Base-by-base conservation (phyloP, 2,329 filamentous ascomycete species). In the Curvularia sp. region DNA sequence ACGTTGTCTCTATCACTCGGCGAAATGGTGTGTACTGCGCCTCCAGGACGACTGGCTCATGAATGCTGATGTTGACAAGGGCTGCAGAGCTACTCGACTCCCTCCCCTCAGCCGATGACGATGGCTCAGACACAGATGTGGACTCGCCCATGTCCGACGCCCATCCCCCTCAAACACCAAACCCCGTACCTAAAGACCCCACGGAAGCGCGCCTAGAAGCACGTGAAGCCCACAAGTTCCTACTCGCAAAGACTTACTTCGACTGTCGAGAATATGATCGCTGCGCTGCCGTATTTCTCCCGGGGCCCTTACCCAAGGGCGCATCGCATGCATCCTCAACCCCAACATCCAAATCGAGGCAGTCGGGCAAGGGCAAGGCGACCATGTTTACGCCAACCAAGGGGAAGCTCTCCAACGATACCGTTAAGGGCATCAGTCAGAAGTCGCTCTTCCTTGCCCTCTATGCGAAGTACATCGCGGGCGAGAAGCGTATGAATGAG, bases 201-300 rank as follows among this genome's bases (percentile, higher is more conserved):
- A 83, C 85, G 57, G 93, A 97, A 81, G 88, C 88, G 10, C 81
- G 84, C 0, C 83, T 96, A 2, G 93, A 98, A 75, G 85, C 88
- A 0, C 87, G 84, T 68, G 94, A 98, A 77, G 82, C 92, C 33
- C 88, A 89, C 78, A 91, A 88, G 70, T 98, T 94, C 74, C 85
- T 98, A 2, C 83, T 98, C 20, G 94, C 95, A 53, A 97, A 97
- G 76, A 90, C 94, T 0, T 89, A 96, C 67, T 98, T 98, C 75
- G 94, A 98, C 77, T 97, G 93, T 69, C 90, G 92, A 67, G 95
- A 99, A 75, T 98, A 89, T 71, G 94, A 98, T 73, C 91, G 95
- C 63, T 97, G 94, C 76, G 91, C 94, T 30, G 90, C 92, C 51
- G 89, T 96, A 39, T 96, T 96, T 72, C 83, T 96, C 1, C 91